Evolutionary conservation across 2,329 filamentous ascomycete species (phyloP).

Genomic region (Byssothecium circinans): DNA sequence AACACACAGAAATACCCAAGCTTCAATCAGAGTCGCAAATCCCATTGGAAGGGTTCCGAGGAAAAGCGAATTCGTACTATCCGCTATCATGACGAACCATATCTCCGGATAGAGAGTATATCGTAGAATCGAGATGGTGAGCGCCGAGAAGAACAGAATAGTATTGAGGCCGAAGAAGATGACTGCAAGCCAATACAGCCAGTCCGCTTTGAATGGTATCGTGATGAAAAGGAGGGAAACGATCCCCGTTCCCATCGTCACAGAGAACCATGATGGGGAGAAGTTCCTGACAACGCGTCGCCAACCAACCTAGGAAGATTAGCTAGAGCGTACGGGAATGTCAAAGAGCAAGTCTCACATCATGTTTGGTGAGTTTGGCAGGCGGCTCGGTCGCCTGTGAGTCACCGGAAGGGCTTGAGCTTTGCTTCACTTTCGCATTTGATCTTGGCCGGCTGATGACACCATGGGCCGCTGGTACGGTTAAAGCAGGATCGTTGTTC

Average conservation of each 20-base stretch:
- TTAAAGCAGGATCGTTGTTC: constrained; percentile 32
- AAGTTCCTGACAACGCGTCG: constrained; percentile 42
- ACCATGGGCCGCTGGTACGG: constrained; percentile 21
- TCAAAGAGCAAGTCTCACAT: constrained; percentile 13
- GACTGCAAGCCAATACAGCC: constrained; percentile 62
- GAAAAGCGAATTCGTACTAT: constrained; percentile 69
- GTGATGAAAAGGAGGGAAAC: constrained; percentile 64
- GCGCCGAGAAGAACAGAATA: constrained; percentile 59
- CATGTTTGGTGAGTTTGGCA: constrained; percentile 27
- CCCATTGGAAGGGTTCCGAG: constrained; percentile 69
- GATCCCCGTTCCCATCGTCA: constrained; percentile 66
- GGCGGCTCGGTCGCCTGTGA: constrained; percentile 2
- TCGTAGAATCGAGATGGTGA: constrained; percentile 58
- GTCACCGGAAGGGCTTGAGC: constrained; percentile 4
- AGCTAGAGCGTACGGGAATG: not conserved
- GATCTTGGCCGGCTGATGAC: constrained; percentile 17
- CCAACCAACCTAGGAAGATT: constrained; percentile 32
- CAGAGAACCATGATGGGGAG: constrained; percentile 42
- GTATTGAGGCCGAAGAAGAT: constrained; percentile 64
- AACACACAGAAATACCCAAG: constrained; percentile 63
- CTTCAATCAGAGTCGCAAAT: constrained; percentile 68
- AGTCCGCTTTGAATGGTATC: constrained; percentile 62
- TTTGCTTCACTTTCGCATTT: constrained; percentile 8
- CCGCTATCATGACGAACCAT: constrained; percentile 65
- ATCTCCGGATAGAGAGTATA: constrained; percentile 68